Evolutionary conservation across 306 rosid genomes (phyloP).

Genomic region (Cucumis melo): DNA sequence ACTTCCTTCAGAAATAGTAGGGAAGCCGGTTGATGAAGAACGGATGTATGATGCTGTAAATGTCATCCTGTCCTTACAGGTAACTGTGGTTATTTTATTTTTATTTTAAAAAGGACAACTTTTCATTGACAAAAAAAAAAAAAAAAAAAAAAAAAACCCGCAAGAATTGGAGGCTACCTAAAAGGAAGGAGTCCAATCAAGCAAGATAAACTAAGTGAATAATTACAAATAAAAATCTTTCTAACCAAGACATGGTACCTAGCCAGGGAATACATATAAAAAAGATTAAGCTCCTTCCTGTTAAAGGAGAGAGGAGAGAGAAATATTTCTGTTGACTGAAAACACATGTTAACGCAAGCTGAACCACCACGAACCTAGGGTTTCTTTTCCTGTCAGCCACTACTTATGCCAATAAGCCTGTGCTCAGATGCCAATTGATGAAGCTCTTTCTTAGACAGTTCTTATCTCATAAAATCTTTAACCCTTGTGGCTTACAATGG

Average conservation of each 20-base stretch:
- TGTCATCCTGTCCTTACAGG: constrained; percentile 74
- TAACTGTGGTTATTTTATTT: constrained; percentile 2
- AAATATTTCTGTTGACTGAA: background rate
- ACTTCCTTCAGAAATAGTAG: constrained; percentile 41
- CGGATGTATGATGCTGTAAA: constrained; percentile 51
- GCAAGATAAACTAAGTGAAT: no score
- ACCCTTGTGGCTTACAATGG: background rate
- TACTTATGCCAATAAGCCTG: background rate
- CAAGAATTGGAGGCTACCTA: no score
- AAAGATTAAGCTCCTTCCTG: no score
- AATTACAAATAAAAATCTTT: no score
- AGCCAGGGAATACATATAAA: no score
- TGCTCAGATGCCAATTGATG: background rate
- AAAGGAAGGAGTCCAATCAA: no score
- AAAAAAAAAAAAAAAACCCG: no score
- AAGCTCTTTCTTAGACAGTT: background rate
- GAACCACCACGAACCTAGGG: background rate
- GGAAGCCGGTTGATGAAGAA: constrained; percentile 41
- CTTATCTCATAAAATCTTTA: background rate
- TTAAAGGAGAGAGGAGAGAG: background rate
- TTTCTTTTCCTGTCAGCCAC: background rate
- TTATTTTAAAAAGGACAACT: no score
- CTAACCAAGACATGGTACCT: no score
- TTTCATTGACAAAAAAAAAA: no score
- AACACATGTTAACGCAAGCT: background rate